Conservation (phyloP, 805 yeast species). For the Metschnikowia bowlesiae region DNA sequence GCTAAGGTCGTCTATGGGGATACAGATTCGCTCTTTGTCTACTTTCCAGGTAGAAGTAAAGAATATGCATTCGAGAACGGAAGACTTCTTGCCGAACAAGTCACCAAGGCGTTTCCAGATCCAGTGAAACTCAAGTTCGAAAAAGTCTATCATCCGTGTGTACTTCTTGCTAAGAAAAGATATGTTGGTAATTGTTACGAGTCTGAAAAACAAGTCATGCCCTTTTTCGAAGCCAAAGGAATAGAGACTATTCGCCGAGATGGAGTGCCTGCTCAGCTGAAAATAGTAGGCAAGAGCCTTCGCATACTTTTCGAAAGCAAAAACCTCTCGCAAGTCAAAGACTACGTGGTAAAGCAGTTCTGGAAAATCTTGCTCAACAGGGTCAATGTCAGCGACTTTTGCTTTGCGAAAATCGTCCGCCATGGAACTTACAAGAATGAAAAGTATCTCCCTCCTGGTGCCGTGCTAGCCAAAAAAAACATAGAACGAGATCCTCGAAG, state of each 20-base stretch:
- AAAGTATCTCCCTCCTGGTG: conserved; percentile 83
- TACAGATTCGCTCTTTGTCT: conserved; percentile 89
- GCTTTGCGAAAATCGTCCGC: conserved; percentile 87
- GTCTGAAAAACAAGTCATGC: conserved; percentile 44
- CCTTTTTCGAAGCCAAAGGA: conserved; percentile 92
- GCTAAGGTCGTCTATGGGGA: conserved; percentile 96
- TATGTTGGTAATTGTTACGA: conserved; percentile 88
- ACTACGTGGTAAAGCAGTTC: conserved; percentile 63
- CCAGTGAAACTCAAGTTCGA: conserved; percentile 87
- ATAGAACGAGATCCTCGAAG: conserved; percentile 63
- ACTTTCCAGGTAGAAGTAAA: conserved; percentile 75
- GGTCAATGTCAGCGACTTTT: conserved; percentile 73
- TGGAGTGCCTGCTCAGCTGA: conserved; percentile 89
- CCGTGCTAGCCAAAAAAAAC: conserved; percentile 64
- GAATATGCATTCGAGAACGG: conserved; percentile 79
- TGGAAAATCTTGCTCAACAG: conserved; percentile 56
- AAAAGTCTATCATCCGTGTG: conserved; percentile 85
- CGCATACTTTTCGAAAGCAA: conserved; percentile 65
- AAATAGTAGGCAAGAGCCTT: conserved; percentile 67
- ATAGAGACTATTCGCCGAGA: conserved; percentile 93
- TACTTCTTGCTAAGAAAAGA: conserved; percentile 79
- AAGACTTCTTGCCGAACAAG: conserved; percentile 54
- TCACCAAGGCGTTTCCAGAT: conserved; percentile 67
- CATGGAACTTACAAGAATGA: conserved; percentile 78
- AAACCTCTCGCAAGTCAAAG: conserved; percentile 67